Percentiles rank a stretch among this genome's conserved stretches.
Evolutionary conservation across 2,329 filamentous ascomycete genomes (phyloP).

Genomic region (Ophiostoma sp.): DNA sequence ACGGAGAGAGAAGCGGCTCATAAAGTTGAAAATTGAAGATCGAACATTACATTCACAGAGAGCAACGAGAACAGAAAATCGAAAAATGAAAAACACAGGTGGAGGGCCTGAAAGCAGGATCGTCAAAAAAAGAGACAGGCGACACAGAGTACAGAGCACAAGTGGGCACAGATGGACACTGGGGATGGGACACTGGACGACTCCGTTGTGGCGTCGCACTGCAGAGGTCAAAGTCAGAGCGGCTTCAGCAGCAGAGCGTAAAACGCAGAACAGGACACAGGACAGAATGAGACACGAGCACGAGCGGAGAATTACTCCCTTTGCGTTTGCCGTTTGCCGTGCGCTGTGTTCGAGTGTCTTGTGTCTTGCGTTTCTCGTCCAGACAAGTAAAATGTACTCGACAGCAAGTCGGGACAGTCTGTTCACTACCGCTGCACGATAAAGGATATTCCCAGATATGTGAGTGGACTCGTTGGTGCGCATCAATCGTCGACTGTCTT

Average conservation of each 20-base stretch:
- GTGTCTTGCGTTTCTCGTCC: not conserved
- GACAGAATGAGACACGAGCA: not conserved
- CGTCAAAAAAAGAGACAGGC: not conserved
- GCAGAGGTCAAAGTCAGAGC: not conserved
- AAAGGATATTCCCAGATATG: not conserved
- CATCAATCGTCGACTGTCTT: not conserved
- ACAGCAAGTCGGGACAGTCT: not conserved
- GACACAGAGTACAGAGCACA: not conserved
- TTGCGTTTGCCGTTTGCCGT: not conserved
- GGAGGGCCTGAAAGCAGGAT: not conserved
- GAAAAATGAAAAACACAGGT: not conserved
- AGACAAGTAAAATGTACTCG: not conserved
- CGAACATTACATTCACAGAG: not conserved
- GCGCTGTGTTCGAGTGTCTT: not conserved
- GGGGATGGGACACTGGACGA: not conserved
- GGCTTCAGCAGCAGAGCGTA: not conserved
- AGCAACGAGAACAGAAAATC: not conserved
- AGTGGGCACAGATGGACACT: not conserved
- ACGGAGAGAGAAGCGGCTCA: not conserved
- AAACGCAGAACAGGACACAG: not conserved
- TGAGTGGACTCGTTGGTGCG: not conserved
- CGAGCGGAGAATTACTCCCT: constrained; percentile 6
- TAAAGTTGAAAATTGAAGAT: not conserved
- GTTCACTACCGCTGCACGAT: not conserved
- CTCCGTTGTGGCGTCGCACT: constrained; percentile 2